These are phyloP conservation scores for Cymbidium sinense DNA, from an alignment of 106 monocot genomes.

Conservation along the genomic window DNA sequence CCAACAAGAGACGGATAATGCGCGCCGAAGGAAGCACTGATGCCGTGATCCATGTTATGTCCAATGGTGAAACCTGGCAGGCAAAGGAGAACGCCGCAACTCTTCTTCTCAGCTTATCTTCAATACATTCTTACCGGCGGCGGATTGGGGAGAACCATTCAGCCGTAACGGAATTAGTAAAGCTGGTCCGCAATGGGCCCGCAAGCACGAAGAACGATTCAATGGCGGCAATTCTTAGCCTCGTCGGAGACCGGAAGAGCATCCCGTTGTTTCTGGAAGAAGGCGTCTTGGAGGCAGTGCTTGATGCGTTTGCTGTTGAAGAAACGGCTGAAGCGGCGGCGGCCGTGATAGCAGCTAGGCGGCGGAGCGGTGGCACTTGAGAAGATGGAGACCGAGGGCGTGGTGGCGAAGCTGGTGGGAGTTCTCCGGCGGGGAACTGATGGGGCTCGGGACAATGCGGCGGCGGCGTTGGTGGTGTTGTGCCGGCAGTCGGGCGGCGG, in stretches of 20 bases:
- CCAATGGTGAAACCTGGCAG: slow-evolving; percentile 47
- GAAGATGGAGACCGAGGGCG: slow-evolving; percentile 20
- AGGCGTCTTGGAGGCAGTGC: slow-evolving; percentile 37
- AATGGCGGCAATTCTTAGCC: slow-evolving; percentile 44
- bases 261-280: slow-evolving; percentile 32
- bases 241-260: slow-evolving; percentile 71
- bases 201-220: slow-evolving; percentile 49
- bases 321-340: slow-evolving; percentile 49
- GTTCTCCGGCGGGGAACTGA: slow-evolving; percentile 60
- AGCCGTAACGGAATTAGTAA: slow-evolving; percentile 31
- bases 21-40: slow-evolving; percentile 50
- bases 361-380: slow-evolving; percentile 50
- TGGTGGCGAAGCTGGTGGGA: slow-evolving; percentile 31
- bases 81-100: slow-evolving; percentile 81
- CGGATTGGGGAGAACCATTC: slow-evolving; percentile 34
- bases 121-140: slow-evolving; percentile 51
- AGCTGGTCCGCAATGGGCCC: slow-evolving; percentile 42
- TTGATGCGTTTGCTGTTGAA: slow-evolving; percentile 18
- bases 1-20: slow-evolving; percentile 71
- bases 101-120: slow-evolving; percentile 42
- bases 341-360: slow-evolving; percentile 51
- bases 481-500: slow-evolving; percentile 27
- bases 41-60: slow-evolving; percentile 39
- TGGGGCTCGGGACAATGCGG: slow-evolving; percentile 56
- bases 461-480: slow-evolving; percentile 33